A percentile compares a stretch with the other conserved stretches of the same genome.
Conservation (phyloP, 2,329 filamentous ascomycete species). For the Thielaviopsis ethacetica region DNA sequence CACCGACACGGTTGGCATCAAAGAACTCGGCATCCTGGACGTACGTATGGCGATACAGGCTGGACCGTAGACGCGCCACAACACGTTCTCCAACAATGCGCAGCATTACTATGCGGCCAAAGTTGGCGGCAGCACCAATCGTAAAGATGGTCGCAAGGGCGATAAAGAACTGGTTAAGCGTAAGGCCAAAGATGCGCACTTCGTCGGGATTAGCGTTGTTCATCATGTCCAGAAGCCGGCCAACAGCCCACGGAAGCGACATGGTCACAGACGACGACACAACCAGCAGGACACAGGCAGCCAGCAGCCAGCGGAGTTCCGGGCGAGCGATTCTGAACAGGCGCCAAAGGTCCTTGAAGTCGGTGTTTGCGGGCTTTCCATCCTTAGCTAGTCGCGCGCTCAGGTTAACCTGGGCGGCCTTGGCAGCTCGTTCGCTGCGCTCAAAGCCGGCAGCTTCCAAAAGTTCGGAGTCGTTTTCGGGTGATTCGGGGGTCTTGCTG, state of each 20-base stretch:
- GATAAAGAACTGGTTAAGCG: constrained; percentile 74
- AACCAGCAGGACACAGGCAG: constrained; percentile 73
- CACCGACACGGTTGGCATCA: constrained; percentile 90
- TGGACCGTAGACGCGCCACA: constrained; percentile 73
- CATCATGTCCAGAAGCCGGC: constrained; percentile 83
- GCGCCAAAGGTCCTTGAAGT: constrained; percentile 64
- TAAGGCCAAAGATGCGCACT: constrained; percentile 68
- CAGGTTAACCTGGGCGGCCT: constrained; percentile 79
- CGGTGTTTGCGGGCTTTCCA: constrained; percentile 35
- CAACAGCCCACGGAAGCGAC: constrained; percentile 92
- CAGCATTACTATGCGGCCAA: constrained; percentile 81
- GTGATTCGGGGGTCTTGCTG: constrained; percentile 1
- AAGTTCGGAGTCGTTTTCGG: constrained; percentile 22
- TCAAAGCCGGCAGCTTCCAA: constrained; percentile 31
- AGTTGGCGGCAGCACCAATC: constrained; percentile 77
- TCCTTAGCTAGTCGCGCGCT: constrained; percentile 78
- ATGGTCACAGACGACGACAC: constrained; percentile 87
- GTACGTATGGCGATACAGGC: constrained; percentile 81
- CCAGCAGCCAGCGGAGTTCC: constrained; percentile 58
- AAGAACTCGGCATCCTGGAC: constrained; percentile 99
- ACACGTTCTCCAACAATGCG: constrained; percentile 91
- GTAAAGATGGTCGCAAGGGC: constrained; percentile 62
- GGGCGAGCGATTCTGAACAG: constrained; percentile 79
- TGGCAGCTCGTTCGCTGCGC: constrained; percentile 67
- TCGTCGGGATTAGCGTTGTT: constrained; percentile 45